Evolutionary conservation across 306 rosid species (phyloP).

Genomic region (Chamaecrista fasciculata): DNA sequence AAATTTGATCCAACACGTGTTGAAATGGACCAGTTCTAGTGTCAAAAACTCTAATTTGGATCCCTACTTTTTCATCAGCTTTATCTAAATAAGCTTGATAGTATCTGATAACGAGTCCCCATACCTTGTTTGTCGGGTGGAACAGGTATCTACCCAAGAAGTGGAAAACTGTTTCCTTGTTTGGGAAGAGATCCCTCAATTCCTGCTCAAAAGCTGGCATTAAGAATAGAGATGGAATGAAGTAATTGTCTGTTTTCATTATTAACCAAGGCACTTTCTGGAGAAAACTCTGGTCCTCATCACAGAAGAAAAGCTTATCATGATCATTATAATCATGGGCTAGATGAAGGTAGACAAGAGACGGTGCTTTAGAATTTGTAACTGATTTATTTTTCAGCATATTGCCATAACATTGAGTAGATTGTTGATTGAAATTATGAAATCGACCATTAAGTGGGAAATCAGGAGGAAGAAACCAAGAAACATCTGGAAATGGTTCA

Average conservation of each 20-base stretch:
- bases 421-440: constrained; percentile 41
- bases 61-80: constrained; percentile 47
- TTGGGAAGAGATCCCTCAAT: constrained; percentile 42
- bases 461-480: constrained; percentile 69
- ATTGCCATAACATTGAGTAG: constrained; percentile 54
- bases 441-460: constrained; percentile 51
- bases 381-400: constrained; percentile 46
- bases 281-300: constrained; percentile 45
- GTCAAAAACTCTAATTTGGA: constrained; percentile 50
- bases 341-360: constrained; percentile 48
- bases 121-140: constrained; percentile 47
- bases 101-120: constrained; percentile 52
- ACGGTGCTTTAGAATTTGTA: constrained; percentile 17
- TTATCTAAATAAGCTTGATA: constrained; percentile 42
- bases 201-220: constrained; percentile 50
- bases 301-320: constrained; percentile 59
- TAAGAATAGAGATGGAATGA: constrained; percentile 48
- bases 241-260: constrained; percentile 55
- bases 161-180: constrained; percentile 44
- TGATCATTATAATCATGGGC: constrained; percentile 26
- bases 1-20: constrained; percentile 44
- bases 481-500: constrained; percentile 63
- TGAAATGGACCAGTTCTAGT: constrained; percentile 51
- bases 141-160: constrained; percentile 45
- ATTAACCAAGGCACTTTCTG: constrained; percentile 45